phyloP scores from a whole-genome alignment of 495 filamentous ascomycete genomes.

The Penicillium arizonense region DNA sequence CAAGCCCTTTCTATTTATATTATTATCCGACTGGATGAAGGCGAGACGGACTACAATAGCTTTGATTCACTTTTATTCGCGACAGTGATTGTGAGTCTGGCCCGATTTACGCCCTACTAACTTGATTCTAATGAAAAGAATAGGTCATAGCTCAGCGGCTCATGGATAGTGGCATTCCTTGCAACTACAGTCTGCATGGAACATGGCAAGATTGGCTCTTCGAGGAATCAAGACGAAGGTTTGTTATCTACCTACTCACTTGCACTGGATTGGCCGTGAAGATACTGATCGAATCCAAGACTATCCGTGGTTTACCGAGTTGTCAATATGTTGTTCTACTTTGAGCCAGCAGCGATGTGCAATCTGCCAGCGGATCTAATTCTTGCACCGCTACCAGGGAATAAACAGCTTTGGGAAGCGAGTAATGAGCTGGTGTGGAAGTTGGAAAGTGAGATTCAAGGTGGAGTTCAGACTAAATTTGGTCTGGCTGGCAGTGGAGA shows the following conservation, averaged over 20 bases:
- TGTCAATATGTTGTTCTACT: constrained; percentile 44
- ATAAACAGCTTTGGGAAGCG: constrained; percentile 50
- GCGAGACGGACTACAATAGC: constrained; percentile 43
- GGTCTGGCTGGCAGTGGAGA: constrained; percentile 36
- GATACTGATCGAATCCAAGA: constrained; percentile 4
- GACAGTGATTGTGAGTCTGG: constrained; percentile 33
- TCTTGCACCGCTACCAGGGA: constrained; percentile 44
- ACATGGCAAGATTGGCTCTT: constrained; percentile 47
- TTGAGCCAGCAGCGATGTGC: constrained; percentile 44
- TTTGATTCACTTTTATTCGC: constrained; percentile 34
- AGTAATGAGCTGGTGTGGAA: constrained; percentile 34
- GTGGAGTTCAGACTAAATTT: constrained; percentile 23
- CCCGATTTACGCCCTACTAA: too few species aligned
- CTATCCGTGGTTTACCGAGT: constrained; percentile 39
- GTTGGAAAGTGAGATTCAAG: constrained; percentile 22
- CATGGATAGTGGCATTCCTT: constrained; percentile 1
- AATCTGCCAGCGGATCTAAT: constrained; percentile 32
- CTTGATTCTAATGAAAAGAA: background rate
- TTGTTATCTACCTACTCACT: too few species aligned
- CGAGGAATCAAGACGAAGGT: constrained; percentile 38
- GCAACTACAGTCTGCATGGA: constrained; percentile 12
- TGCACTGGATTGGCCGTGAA: too few species aligned
- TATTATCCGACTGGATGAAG: constrained; percentile 41
- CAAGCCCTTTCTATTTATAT: constrained; percentile 44
- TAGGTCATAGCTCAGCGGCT: constrained; percentile 28